Evolutionary conservation across 2,329 filamentous ascomycete species (phyloP), one percentile per base, ranked within the genome.

Genomic region (Ceratocystis harringtonii): DNA sequence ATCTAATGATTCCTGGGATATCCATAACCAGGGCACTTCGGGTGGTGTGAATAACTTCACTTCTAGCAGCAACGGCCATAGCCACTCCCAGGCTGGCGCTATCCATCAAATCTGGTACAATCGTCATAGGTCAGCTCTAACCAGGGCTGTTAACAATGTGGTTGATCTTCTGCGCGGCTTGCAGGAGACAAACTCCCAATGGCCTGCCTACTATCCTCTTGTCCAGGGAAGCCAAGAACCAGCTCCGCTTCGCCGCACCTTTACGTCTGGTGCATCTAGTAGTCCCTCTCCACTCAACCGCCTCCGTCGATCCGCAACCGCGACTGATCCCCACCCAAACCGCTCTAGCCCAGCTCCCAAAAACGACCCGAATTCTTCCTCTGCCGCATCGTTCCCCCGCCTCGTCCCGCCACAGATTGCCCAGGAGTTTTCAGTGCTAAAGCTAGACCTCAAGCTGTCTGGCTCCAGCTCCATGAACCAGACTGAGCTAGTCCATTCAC

Each of bases 81-180:
- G 78, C 58, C 76, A 78, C 71, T 75, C 76, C 57, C 84, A 92
- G 69, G 87, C 90, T 45, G 89, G 87, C 72, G 90, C 95, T 75
- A 85, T 96, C 61, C 88, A 95, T 72, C 94, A 97, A 77, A 82
- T 97, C 69, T 90, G 89, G 80, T 96, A 96, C 77, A 97, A 97
- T 75, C 85, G 90, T 71, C 96, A 97, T 74, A 86, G 92, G 67
- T 89, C 86, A 5, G 85, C 89, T 41, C 83, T 99, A n/a, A 90
- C 85, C 55, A 87, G 92, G 67, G 88, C 91, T 15, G 96, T 99
- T 72, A 89, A 86, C 72, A 84, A 86, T 70, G 92, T 92, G 7
- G 84, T 96, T 66, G 90, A 96, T 68, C 84, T 90, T 1, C 77
- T 99, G 69, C 87, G 88, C 74, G 84, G 84, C 67, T 81, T 99